Conservation (phyloP, 2,329 filamentous ascomycete species). For the Cytospora piceae region DNA sequence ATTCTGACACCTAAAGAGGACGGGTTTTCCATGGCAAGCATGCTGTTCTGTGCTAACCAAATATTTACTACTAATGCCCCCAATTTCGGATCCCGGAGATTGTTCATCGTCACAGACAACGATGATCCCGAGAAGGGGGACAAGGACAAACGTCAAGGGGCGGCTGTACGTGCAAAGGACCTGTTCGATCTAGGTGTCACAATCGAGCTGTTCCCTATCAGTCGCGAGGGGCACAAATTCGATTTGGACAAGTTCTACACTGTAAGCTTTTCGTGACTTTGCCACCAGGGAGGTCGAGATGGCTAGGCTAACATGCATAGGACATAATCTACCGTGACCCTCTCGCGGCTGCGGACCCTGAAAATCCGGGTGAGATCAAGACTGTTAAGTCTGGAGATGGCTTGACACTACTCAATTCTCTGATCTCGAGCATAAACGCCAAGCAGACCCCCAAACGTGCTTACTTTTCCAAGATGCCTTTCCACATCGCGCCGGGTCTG, state of each 20-base stretch:
- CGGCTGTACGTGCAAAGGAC: conserved; percentile 88
- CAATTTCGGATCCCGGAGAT: conserved; percentile 86
- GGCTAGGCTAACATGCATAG: conserved; percentile 44
- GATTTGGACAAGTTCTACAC: conserved; percentile 89
- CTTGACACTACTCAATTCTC: conserved; percentile 74
- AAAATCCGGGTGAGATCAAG: conserved; percentile 59
- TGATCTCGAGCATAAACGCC: conserved; percentile 87
- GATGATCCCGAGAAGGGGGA: conserved; percentile 79
- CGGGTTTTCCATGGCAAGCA: conserved; percentile 78
- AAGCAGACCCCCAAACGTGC: conserved; percentile 85
- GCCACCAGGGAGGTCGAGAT: no score
- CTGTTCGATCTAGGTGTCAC: conserved; percentile 89
- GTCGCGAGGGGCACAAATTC: conserved; percentile 70
- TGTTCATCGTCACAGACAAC: conserved; percentile 97
- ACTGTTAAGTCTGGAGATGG: conserved; percentile 73
- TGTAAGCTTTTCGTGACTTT: conserved; percentile 52
- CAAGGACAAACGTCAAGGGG: conserved; percentile 73
- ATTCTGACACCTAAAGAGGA: conserved; percentile 73
- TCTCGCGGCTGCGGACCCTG: conserved; percentile 64
- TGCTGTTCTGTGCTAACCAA: conserved; percentile 94
- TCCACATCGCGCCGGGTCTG: conserved; percentile 84
- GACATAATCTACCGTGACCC: conserved; percentile 89
- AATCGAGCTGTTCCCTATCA: conserved; percentile 93
- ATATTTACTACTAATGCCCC: conserved; percentile 94
- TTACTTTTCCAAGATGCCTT: conserved; percentile 81